Conservation (phyloP, 2,329 filamentous ascomycete genomes). For the Bipolaris cookei region DNA sequence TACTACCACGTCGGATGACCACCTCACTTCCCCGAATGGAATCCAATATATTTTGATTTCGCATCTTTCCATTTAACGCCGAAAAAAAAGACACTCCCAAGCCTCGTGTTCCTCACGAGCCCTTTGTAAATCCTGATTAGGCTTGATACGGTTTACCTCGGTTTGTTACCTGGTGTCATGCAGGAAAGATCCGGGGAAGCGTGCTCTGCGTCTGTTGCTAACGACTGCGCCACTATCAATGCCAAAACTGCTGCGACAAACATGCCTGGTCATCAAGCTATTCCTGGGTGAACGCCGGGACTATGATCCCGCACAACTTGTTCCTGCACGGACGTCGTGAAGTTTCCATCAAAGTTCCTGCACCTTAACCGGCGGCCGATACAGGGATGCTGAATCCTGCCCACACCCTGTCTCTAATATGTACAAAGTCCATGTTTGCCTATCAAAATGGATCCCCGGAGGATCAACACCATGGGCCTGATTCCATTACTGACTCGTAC, state of each 20-base stretch:
- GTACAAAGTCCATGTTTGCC: not conserved
- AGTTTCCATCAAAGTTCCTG: not conserved
- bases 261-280: not conserved
- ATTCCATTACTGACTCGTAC: constrained; percentile 5
- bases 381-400: not conserved
- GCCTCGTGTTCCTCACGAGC: not conserved
- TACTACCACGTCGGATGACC: not conserved
- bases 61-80: not conserved
- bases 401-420: not conserved
- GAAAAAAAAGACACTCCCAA: not conserved
- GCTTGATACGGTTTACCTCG: not conserved
- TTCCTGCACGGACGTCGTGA: not conserved
- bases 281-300: not conserved
- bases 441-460: not conserved
- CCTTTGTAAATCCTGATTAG: not conserved
- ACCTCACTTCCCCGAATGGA: not conserved
- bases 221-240: not conserved
- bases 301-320: not conserved
- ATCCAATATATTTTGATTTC: not conserved
- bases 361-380: not conserved
- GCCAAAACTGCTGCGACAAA: not conserved
- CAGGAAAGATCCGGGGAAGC: not conserved
- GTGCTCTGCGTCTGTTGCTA: not conserved
- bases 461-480: not conserved
- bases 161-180: not conserved